Evolutionary conservation across 2,329 filamentous ascomycete genomes (phyloP).

Genomic region (Cercospora zeina): DNA sequence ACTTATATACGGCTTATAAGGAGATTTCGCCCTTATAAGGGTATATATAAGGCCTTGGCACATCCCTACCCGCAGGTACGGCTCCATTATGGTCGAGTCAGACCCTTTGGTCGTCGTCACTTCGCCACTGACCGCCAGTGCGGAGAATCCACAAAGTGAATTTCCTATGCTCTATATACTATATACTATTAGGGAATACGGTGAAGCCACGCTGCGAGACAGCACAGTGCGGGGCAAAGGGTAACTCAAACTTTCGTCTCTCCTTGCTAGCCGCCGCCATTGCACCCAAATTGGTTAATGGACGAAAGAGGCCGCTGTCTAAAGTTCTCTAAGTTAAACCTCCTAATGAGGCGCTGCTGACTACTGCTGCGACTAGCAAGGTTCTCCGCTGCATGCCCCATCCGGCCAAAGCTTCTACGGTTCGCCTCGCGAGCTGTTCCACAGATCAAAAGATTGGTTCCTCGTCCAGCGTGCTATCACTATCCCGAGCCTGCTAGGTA

Average conservation of each 20-base stretch:
- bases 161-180: not conserved
- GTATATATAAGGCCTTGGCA: no score
- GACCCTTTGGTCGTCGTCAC: not conserved
- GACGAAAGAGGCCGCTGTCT: conserved; percentile 7
- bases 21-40: no score
- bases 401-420: conserved; percentile 12
- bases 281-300: conserved; percentile 9
- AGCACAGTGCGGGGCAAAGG: conserved; percentile 5
- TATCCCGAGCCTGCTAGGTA: conserved; percentile 17
- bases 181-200: conserved; percentile 2
- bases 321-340: no score
- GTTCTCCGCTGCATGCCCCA: conserved; percentile 15
- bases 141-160: not conserved
- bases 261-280: conserved; percentile 3
- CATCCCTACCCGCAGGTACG: not conserved
- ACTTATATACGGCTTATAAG: no score
- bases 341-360: conserved; percentile 7
- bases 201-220: conserved; percentile 2
- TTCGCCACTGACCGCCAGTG: not conserved
- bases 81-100: not conserved
- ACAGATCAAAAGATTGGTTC: conserved; percentile 6
- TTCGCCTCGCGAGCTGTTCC: conserved; percentile 17
- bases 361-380: conserved; percentile 6
- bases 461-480: not conserved
- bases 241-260: not conserved